Evolutionary conservation across 345 rosid genomes (phyloP).

Genomic region (Noccaea bulbosa): DNA sequence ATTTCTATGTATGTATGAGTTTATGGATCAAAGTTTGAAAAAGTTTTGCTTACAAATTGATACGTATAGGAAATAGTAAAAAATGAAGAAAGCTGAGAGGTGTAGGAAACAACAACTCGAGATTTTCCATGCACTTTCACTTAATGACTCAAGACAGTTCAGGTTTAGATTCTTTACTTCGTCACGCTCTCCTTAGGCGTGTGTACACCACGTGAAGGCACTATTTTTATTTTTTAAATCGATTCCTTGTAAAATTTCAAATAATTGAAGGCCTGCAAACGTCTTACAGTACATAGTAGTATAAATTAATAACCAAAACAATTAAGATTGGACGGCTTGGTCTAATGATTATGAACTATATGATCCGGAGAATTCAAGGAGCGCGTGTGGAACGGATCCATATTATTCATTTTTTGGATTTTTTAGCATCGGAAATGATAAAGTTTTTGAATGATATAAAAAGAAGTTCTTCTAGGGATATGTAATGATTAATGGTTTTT

Average conservation of each 20-base stretch:
- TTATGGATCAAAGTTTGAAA: constrained; percentile 35
- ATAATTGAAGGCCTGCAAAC: too few species aligned
- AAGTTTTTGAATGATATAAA: constrained; percentile 5
- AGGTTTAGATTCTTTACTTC: constrained; percentile 28
- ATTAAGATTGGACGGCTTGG: too few species aligned
- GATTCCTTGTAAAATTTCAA: too few species aligned
- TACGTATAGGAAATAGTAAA: constrained; percentile 49
- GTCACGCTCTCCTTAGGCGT: constrained; percentile 28
- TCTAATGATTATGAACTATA: too few species aligned
- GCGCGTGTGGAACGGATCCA: constrained; percentile 26
- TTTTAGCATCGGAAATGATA: not conserved
- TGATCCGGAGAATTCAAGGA: not conserved
- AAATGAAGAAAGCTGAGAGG: constrained; percentile 25
- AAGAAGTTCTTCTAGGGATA: constrained; percentile 30
- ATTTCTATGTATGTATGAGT: not conserved
- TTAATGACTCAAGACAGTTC: constrained; percentile 40
- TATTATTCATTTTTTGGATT: not conserved
- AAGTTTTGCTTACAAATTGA: constrained; percentile 37
- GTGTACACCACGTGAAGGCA: not conserved
- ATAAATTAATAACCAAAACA: too few species aligned
- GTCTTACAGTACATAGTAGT: too few species aligned
- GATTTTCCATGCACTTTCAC: constrained; percentile 52
- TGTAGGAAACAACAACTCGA: constrained; percentile 48
- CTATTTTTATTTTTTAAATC: not conserved
- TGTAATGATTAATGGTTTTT: constrained; percentile 7